phyloP scores from a whole-genome alignment of 441 rosid species.

The Croton laevigatus region DNA sequence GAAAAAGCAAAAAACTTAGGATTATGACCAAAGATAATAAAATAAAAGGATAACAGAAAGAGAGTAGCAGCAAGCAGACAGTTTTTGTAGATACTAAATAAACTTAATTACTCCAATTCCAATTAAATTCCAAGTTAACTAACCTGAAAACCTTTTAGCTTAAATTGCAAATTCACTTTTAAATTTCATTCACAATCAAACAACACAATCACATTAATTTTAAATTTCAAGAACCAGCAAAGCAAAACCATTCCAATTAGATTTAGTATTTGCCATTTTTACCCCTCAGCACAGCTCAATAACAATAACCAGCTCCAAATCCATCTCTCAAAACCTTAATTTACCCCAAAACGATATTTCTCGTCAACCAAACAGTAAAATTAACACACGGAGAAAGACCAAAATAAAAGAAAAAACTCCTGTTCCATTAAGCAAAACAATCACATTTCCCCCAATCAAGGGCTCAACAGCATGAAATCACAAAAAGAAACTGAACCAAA shows the following conservation, averaged over 20 bases:
- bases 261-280: not conserved
- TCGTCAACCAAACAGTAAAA: slow-evolving; percentile 19
- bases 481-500: not conserved
- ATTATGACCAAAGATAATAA: not conserved
- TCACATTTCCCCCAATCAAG: slow-evolving; percentile 9
- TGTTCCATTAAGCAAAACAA: not conserved
- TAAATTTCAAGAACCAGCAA: not conserved
- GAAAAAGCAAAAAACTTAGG: not conserved
- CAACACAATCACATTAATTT: not conserved
- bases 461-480: not conserved
- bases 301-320: not conserved
- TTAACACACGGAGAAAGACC: not conserved
- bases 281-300: not conserved
- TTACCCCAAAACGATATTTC: slow-evolving; percentile 18
- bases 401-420: not conserved
- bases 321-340: not conserved
- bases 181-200: not conserved
- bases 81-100: not conserved
- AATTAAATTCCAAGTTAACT: not conserved
- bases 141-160: not conserved
- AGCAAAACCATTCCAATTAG: not conserved
- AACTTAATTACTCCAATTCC: not conserved
- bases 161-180: not conserved
- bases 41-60: not conserved
- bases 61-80: not conserved